Evolutionary conservation across 2,329 filamentous ascomycete species (phyloP).

Genomic region (Cladosporium sp.): DNA sequence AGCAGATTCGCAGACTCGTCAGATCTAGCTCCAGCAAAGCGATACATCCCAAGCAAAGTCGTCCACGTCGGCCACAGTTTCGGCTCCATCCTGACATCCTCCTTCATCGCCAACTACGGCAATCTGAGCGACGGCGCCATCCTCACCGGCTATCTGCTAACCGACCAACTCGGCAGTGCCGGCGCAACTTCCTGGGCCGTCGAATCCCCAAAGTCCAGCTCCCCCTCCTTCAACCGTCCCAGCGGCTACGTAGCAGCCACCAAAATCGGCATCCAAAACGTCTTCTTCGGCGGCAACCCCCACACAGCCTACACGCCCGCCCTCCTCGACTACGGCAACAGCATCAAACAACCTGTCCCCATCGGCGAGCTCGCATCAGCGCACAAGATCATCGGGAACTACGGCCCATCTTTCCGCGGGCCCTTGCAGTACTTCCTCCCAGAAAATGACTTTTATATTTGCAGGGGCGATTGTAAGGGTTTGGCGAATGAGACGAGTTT

Average conservation of each 20-base stretch:
- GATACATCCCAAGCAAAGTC: slow-evolving; percentile 14
- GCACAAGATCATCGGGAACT: slow-evolving; percentile 18
- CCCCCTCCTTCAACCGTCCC: slow-evolving; percentile 13
- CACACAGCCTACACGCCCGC: slow-evolving; percentile 24
- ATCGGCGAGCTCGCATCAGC: slow-evolving; percentile 26
- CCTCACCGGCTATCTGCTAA: slow-evolving; percentile 17
- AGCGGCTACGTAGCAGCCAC: slow-evolving; percentile 23
- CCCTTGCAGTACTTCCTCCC: slow-evolving; percentile 34
- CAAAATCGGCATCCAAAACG: slow-evolving; percentile 27
- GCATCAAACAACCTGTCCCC: slow-evolving; percentile 32
- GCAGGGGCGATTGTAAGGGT: slow-evolving; percentile 33
- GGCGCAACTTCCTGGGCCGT: slow-evolving; percentile 3
- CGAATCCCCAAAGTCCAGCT: not conserved
- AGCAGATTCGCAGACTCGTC: not conserved
- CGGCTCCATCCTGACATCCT: slow-evolving; percentile 15
- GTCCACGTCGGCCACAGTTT: slow-evolving; percentile 20
- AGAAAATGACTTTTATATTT: slow-evolving; percentile 26
- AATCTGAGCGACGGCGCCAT: slow-evolving; percentile 16
- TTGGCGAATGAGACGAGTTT: slow-evolving; percentile 5
- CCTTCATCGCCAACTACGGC: slow-evolving; percentile 13
- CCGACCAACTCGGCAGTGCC: slow-evolving; percentile 4
- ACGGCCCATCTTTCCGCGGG: slow-evolving; percentile 26
- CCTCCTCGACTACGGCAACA: slow-evolving; percentile 29
- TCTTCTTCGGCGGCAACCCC: slow-evolving; percentile 25
- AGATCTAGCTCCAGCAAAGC: not conserved